Percentiles rank a stretch among this genome's conserved stretches.
Evolutionary conservation across 2,329 filamentous ascomycete species (phyloP).

Genomic region (Xylariaceae sp.): DNA sequence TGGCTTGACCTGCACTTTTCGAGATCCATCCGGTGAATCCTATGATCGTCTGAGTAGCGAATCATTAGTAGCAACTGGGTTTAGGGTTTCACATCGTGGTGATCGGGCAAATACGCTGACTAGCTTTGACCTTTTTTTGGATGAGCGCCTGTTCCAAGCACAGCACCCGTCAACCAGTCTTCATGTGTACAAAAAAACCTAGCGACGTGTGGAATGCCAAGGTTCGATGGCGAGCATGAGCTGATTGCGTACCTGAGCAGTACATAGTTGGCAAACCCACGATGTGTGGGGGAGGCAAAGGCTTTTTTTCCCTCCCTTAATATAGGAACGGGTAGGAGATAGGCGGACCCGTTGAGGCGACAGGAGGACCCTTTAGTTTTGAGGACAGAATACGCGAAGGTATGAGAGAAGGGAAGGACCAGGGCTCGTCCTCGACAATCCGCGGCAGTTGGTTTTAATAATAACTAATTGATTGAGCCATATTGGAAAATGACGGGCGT

Average conservation of each 20-base stretch:
- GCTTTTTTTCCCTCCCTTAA: no score
- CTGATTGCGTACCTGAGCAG: slow-evolving; percentile 6
- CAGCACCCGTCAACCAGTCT: no score
- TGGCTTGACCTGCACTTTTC: neutral
- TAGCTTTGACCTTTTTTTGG: slow-evolving; percentile 5
- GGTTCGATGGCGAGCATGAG: neutral
- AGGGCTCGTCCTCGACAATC: slow-evolving; percentile 18
- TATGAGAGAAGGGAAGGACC: no score
- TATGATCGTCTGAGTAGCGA: slow-evolving; percentile 9
- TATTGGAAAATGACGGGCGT: slow-evolving; percentile 19
- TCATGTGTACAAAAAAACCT: no score
- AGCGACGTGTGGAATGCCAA: no score
- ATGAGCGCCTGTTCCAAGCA: slow-evolving; percentile 4
- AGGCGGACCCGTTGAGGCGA: no score
- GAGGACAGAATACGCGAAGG: no score
- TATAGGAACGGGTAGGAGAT: no score
- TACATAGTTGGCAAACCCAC: neutral
- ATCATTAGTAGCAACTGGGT: slow-evolving; percentile 10
- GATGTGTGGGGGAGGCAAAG: neutral
- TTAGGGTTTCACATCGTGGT: slow-evolving; percentile 13
- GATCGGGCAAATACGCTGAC: slow-evolving; percentile 13
- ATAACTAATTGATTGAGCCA: slow-evolving; percentile 15
- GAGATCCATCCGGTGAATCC: slow-evolving; percentile 3
- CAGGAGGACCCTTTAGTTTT: no score
- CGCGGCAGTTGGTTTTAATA: slow-evolving; percentile 9